Conservation (phyloP, 768 basidiomycete genomes). For the Sarcomyxa edulis region DNA sequence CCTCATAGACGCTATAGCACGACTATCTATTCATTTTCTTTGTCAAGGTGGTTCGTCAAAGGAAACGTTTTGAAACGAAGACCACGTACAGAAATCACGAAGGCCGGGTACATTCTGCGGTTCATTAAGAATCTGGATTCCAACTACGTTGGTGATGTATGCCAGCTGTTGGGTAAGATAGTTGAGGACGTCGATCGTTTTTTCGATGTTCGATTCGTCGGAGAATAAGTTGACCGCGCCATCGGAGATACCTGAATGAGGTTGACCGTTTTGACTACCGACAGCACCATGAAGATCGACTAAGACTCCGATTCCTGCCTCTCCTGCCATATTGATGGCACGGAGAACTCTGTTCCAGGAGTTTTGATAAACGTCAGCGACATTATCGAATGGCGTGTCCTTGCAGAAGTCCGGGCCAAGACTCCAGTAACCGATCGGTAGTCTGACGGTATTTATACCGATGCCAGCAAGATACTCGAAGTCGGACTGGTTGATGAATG, state of each 20-base stretch:
- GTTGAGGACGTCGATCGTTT: slow-evolving; percentile 45
- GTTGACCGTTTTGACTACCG: slow-evolving; percentile 71
- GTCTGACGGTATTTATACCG: slow-evolving; percentile 65
- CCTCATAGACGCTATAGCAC: slow-evolving; percentile 46
- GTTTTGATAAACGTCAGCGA: slow-evolving; percentile 49
- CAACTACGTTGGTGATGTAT: slow-evolving; percentile 48
- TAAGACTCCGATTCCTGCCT: slow-evolving; percentile 60
- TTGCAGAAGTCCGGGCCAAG: slow-evolving; percentile 50
- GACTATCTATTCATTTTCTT: too few relatives aligned
- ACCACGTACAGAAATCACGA: slow-evolving; percentile 35
- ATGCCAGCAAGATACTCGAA: slow-evolving; percentile 60
- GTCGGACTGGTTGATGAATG: slow-evolving; percentile 60
- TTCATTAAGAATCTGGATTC: slow-evolving; percentile 59
- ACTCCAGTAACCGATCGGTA: slow-evolving; percentile 59
- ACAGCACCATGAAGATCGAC: slow-evolving; percentile 69
- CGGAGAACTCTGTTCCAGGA: slow-evolving; percentile 63
- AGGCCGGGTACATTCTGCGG: slow-evolving; percentile 46
- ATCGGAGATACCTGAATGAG: slow-evolving; percentile 64
- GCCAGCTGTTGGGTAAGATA: slow-evolving; percentile 36
- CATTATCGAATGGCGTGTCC: slow-evolving; percentile 60
- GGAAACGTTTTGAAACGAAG: too few relatives aligned
- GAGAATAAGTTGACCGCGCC: slow-evolving; percentile 44
- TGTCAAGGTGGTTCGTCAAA: slow-evolving; percentile 17
- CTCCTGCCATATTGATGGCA: slow-evolving; percentile 57
- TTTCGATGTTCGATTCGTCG: slow-evolving; percentile 36